A percentile compares a stretch with the other conserved stretches of the same genome.
Evolutionary conservation across 805 yeast species (phyloP).

Genomic region (Barnettozyma sucrosica): DNA sequence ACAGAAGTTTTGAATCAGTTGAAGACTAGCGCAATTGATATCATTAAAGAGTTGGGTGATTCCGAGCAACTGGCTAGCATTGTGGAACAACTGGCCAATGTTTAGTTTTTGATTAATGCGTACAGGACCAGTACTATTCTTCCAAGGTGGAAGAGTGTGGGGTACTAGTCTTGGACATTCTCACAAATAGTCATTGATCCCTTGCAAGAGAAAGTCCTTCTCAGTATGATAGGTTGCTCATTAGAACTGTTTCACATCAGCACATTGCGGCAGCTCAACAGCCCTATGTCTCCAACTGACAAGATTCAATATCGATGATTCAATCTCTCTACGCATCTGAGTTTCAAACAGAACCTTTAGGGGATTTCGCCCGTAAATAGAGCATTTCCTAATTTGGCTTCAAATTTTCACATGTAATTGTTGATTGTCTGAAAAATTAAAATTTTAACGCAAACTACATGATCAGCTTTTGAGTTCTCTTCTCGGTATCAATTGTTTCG

Average conservation of each 20-base stretch:
- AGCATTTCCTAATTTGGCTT: neutral
- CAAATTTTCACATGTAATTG: conserved; percentile 1
- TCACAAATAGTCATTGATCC: too few species aligned
- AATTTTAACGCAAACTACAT: neutral
- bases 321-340: neutral
- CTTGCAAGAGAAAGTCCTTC: too few species aligned
- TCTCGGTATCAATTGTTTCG: neutral
- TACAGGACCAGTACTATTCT: neutral
- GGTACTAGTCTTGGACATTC: too few species aligned
- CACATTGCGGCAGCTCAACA: too few species aligned
- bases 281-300: too few species aligned
- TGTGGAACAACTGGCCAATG: conserved; percentile 3
- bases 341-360: neutral
- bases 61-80: neutral
- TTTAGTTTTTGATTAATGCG: neutral
- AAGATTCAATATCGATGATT: neutral
- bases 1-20: conserved; percentile 10
- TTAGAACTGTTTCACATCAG: neutral
- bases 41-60: conserved; percentile 1
- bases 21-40: conserved; percentile 6
- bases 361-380: neutral
- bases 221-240: neutral
- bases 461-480: too few species aligned
- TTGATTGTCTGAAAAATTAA: neutral
- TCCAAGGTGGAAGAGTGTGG: neutral